Evolutionary conservation across 1,139 yeast species (phyloP), one percentile per base, ranked within the genome.

Genomic region (Hemisphaericaspora lyxosophila): DNA sequence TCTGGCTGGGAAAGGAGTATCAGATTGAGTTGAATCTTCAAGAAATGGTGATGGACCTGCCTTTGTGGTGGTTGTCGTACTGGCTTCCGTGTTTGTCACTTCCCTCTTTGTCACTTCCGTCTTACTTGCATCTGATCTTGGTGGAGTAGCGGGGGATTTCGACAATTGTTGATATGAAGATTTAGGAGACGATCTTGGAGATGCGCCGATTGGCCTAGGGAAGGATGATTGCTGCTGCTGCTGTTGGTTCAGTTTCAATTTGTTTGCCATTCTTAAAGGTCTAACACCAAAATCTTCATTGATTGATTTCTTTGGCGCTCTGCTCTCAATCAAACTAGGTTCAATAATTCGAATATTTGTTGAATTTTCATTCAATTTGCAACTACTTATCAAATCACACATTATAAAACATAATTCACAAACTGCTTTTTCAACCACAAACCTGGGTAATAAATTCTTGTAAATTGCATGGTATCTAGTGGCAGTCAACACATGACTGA

Each of bases 381-480:
- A 80, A 5, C 70, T 63, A 22, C 78, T 67, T 22, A 85, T 61
- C 42, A 86, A 71, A 49, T 86, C 95, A 53, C 90, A 81, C 11
- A 88, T 75, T 1, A 89, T 73, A 51, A 82, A 83, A 11, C 82
- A 73, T 33, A 90, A 64, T 54, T 89, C 96, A 25, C 87, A 77
- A 8, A 88, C 67, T 0, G 97, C 84, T 18, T 90, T 80, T 60
- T 88, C 87, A 27, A 90, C 71, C 7, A 89, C 75, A 25, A 85
- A 67, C 40, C 75, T 75, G 1, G 97, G 97, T 38, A 88, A 64
- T 11, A 86, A 54, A 7, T 75, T 74, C 5, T 76, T 68, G 45
- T 85, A 82, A 5, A 80, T 65, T 1, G 87, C 80, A 58, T 70
- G 86, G 55, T 88, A 88, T 52, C 96, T 75, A 0, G 95, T 77